A percentile compares a stretch with the other conserved stretches of the same genome.
phyloP scores from a whole-genome alignment of 805 yeast species.

The Wickerhamiella allomyrinae region DNA sequence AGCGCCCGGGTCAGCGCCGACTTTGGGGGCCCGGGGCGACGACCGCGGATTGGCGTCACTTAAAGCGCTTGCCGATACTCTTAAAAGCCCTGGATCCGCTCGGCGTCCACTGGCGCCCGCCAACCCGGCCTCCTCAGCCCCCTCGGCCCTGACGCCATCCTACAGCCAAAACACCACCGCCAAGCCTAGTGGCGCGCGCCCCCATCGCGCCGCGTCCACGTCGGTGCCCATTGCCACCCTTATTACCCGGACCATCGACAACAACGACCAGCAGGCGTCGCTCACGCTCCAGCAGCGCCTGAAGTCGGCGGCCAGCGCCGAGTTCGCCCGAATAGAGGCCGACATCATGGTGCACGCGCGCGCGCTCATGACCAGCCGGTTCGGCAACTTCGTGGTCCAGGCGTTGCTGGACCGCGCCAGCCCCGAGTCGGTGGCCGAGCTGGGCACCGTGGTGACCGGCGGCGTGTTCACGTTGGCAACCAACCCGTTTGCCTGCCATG shows the following conservation, averaged over 20 bases:
- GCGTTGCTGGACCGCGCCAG: conserved; percentile 24
- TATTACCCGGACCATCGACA: conserved; percentile 7
- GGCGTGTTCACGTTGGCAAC: conserved; percentile 22
- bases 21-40: background rate
- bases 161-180: too few species aligned
- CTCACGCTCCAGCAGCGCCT: conserved; percentile 29
- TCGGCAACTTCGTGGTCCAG: conserved; percentile 31
- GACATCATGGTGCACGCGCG: conserved; percentile 21
- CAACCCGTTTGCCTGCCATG: conserved; percentile 31
- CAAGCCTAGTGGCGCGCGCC: background rate
- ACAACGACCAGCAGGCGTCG: conserved; percentile 29
- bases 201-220: background rate
- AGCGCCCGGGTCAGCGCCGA: too few species aligned
- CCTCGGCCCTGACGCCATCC: too few species aligned
- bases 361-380: conserved; percentile 27
- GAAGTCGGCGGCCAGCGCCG: conserved; percentile 20
- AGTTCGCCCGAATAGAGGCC: conserved; percentile 21
- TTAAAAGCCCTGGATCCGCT: background rate
- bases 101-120: background rate
- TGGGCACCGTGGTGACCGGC: conserved; percentile 20
- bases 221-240: background rate
- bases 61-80: background rate
- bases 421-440: conserved; percentile 17
- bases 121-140: background rate
- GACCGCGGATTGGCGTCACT: background rate